These are phyloP conservation scores for Beauveria medogensis DNA, from an alignment of 2,329 filamentous ascomycete genomes.

Conservation along the genomic window DNA sequence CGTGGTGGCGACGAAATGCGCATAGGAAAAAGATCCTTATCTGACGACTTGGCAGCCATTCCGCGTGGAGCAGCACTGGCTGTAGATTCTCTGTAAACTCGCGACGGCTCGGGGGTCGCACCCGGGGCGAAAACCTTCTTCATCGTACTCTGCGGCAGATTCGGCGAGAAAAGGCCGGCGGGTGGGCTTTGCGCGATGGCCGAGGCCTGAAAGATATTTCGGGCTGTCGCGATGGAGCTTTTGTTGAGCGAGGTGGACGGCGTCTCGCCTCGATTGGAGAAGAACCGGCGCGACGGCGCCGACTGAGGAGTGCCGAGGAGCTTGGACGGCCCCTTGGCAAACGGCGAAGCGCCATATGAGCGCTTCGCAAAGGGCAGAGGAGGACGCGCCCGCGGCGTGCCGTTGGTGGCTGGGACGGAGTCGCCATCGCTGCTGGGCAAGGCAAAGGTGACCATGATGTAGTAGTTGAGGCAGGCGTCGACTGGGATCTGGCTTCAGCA, in stretches of 20 bases:
- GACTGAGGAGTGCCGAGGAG: constrained; percentile 31
- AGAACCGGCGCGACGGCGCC: constrained; percentile 28
- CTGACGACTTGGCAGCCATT: constrained; percentile 39
- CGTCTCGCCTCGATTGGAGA: constrained; percentile 27
- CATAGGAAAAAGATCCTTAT: constrained; percentile 48
- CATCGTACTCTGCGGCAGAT: constrained; percentile 34
- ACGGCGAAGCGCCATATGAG: constrained; percentile 31
- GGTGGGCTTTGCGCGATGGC: constrained; percentile 26
- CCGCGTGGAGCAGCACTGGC: constrained; percentile 41
- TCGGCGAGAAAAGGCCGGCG: constrained; percentile 35
- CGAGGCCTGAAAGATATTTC: constrained; percentile 36
- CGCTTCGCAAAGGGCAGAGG: constrained; percentile 37
- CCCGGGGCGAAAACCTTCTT: constrained; percentile 41
- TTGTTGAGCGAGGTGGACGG: constrained; percentile 28
- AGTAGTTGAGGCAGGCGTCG: neutral
- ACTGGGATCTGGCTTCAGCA: neutral
- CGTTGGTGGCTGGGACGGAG: constrained; percentile 21
- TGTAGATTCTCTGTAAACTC: constrained; percentile 36
- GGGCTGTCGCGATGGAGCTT: constrained; percentile 27
- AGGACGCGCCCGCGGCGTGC: constrained; percentile 32
- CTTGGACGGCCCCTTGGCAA: constrained; percentile 19
- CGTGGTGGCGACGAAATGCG: constrained; percentile 50
- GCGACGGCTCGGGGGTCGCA: constrained; percentile 35
- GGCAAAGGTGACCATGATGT: constrained; percentile 31
- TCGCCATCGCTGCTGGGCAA: constrained; percentile 27